Percentiles rank a stretch among this genome's conserved stretches.
Conservation (phyloP, 169 alveolate genomes). For the Sarcocystis neurona region DNA sequence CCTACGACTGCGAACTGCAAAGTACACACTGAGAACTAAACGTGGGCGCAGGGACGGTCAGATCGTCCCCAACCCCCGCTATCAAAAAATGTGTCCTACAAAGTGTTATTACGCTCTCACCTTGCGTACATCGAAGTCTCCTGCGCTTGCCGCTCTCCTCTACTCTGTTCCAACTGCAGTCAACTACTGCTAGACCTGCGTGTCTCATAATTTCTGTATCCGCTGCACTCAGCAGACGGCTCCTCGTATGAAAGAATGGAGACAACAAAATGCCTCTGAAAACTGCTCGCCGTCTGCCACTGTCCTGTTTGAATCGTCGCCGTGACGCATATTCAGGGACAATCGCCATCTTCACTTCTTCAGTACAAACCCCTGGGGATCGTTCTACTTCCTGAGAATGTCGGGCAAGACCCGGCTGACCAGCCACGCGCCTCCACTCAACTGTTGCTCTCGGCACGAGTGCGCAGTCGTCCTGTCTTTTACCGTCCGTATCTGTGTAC, state of each 20-base stretch:
- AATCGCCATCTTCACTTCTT: too few species aligned
- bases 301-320: too few species aligned
- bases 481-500: too few species aligned
- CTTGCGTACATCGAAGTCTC: constrained; percentile 74
- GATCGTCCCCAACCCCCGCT: too few species aligned
- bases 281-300: constrained; percentile 17
- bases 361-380: too few species aligned
- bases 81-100: too few species aligned
- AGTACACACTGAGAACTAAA: too few species aligned
- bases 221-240: constrained; percentile 56
- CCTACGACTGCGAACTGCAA: background rate
- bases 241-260: constrained; percentile 31
- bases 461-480: background rate
- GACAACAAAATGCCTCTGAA: constrained; percentile 52
- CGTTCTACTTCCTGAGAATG: too few species aligned
- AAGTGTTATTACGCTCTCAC: too few species aligned
- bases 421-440: background rate
- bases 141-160: constrained; percentile 72
- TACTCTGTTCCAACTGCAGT: constrained; percentile 94
- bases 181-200: constrained; percentile 92
- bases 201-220: constrained; percentile 82
- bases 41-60: too few species aligned
- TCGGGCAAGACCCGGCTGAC: background rate
- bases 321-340: too few species aligned
- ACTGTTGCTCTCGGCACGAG: constrained; percentile 18